Evolutionary conservation across 176 grass and related monocot genomes (phyloP).

Genomic region (Oryza brachyantha): DNA sequence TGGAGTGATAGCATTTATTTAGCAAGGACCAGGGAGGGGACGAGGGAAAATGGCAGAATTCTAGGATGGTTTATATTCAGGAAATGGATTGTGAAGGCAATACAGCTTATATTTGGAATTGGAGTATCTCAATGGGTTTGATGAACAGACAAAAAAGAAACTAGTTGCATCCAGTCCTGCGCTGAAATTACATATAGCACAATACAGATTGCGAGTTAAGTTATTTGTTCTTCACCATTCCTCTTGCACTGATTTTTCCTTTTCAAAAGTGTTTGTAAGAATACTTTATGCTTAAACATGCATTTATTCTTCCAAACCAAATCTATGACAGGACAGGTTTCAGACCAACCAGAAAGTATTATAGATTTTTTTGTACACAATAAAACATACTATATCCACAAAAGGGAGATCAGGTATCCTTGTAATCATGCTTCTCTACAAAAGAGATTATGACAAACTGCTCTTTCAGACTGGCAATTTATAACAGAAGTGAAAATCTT

Average conservation of each 20-base stretch:
- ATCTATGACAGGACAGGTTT: too few species aligned
- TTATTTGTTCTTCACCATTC: not conserved
- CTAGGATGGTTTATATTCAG: not conserved
- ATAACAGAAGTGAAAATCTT: not conserved
- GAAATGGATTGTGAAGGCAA: not conserved
- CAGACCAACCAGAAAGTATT: not conserved
- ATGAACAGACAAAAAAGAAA: not conserved
- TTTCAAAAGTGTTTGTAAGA: not conserved
- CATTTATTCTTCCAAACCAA: not conserved
- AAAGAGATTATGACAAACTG: not conserved
- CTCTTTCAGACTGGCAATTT: not conserved
- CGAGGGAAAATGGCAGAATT: not conserved
- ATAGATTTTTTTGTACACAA: not conserved
- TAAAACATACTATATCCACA: not conserved
- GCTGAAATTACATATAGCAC: not conserved
- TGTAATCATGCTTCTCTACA: not conserved
- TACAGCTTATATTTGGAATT: not conserved
- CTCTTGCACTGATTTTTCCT: not conserved
- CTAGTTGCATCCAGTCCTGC: not conserved
- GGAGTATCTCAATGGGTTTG: not conserved
- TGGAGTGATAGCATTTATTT: not conserved
- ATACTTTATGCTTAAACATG: not conserved
- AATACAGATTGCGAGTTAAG: not conserved
- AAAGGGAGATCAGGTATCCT: not conserved
- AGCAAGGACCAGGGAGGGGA: not conserved